Conservation (phyloP, 2,329 filamentous ascomycete genomes). For the Fusarium citri region DNA sequence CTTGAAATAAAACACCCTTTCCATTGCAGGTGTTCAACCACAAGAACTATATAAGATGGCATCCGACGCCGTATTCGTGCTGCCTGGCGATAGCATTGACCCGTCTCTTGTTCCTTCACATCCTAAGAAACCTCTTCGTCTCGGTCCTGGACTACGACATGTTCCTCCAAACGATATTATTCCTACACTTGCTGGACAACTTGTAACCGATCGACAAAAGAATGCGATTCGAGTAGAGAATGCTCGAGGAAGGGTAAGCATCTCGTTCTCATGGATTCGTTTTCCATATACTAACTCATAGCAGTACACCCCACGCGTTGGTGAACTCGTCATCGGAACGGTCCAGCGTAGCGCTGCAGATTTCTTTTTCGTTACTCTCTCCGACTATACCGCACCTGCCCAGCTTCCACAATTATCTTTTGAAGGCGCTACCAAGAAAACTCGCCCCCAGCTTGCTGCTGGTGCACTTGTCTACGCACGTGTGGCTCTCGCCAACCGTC, state of each 20-base stretch:
- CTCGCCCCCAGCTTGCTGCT: slow-evolving; percentile 78
- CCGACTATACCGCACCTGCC: slow-evolving; percentile 72
- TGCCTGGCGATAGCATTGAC: slow-evolving; percentile 84
- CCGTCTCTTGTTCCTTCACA: slow-evolving; percentile 73
- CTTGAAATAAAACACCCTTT: slow-evolving; percentile 3
- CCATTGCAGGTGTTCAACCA: not conserved
- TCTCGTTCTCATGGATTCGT: not conserved
- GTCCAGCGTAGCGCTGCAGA: slow-evolving; percentile 81
- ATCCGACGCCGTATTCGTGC: slow-evolving; percentile 71
- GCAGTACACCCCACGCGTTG: slow-evolving; percentile 81
- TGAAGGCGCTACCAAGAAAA: slow-evolving; percentile 92
- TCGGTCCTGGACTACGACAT: slow-evolving; percentile 87
- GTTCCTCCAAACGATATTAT: slow-evolving; percentile 80
- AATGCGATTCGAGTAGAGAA: slow-evolving; percentile 83
- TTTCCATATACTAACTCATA: not conserved
- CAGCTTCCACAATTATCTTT: slow-evolving; percentile 90
- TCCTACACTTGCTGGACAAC: slow-evolving; percentile 73
- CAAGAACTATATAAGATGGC: slow-evolving; percentile 59
- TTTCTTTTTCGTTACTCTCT: slow-evolving; percentile 82
- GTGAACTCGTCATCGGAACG: slow-evolving; percentile 90
- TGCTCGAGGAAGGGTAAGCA: slow-evolving; percentile 73
- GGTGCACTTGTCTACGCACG: slow-evolving; percentile 91
- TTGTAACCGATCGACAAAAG: slow-evolving; percentile 76
- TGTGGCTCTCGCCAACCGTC: slow-evolving; percentile 79
- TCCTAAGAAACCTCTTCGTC: slow-evolving; percentile 76